These are phyloP conservation scores for Coemansia reversa DNA, from an alignment of 192 early-diverging fungal genomes.

Conservation along the genomic window DNA sequence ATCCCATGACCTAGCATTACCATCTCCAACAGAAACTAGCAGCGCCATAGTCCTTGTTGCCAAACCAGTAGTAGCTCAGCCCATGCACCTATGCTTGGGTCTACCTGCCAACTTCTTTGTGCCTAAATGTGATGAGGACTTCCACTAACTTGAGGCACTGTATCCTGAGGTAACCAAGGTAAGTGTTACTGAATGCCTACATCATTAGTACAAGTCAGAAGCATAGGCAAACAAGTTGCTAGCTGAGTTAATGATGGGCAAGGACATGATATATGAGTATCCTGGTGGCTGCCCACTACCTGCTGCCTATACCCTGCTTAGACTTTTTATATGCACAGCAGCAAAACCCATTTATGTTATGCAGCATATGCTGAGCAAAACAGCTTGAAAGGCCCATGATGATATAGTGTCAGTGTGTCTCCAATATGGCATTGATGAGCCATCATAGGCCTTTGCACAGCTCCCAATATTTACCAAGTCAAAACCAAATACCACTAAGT, in stretches of 20 bases:
- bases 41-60: too few species aligned
- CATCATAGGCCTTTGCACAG: too few species aligned
- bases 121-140: neutral
- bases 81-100: constrained; percentile 2
- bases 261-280: constrained; percentile 11
- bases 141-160: neutral
- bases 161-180: constrained; percentile 3
- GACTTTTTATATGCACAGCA: constrained; percentile 5
- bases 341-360: constrained; percentile 3
- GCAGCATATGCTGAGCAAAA: constrained; percentile 17
- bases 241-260: constrained; percentile 1
- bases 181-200: neutral
- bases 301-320: constrained; percentile 11
- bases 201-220: neutral
- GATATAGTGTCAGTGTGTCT: neutral
- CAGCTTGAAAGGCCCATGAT: neutral
- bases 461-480: too few species aligned
- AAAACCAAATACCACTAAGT: too few species aligned
- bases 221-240: neutral
- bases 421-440: constrained; percentile 24
- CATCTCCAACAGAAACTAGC: too few species aligned
- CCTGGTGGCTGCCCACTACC: constrained; percentile 25
- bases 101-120: constrained; percentile 8
- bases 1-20: too few species aligned
- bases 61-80: neutral